These are phyloP conservation scores for Aureobasidium sp. DNA, from an alignment of 2,329 filamentous ascomycete species.

Conservation along the genomic window DNA sequence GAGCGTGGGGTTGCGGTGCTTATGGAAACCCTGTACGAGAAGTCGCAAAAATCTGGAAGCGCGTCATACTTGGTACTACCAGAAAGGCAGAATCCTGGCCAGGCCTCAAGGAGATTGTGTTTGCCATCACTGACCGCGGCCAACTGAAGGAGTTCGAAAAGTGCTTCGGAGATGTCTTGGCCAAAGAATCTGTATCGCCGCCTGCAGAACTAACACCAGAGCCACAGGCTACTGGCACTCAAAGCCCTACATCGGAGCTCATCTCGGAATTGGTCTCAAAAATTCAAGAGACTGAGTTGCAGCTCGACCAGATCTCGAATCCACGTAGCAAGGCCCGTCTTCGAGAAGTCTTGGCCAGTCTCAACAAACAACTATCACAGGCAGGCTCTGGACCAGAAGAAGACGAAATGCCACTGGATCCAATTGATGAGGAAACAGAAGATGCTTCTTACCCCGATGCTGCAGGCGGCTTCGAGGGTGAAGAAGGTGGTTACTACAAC, in stretches of 20 bases:
- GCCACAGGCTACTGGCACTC: background rate
- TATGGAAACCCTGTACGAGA: constrained; percentile 54
- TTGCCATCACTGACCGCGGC: constrained; percentile 46
- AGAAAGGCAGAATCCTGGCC: constrained; percentile 31
- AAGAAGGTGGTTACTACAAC: constrained; percentile 25
- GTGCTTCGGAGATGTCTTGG: constrained; percentile 34
- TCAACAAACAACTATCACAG: constrained; percentile 27
- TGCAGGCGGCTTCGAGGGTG: constrained; percentile 23
- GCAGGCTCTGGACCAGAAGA: constrained; percentile 22
- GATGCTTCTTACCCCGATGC: constrained; percentile 14
- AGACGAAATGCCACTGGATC: constrained; percentile 20
- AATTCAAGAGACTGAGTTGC: constrained; percentile 26
- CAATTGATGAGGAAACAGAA: constrained; percentile 16
- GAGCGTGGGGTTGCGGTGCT: constrained; percentile 57
- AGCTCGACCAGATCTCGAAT: constrained; percentile 26
- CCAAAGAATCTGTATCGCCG: constrained; percentile 17
- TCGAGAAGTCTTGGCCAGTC: constrained; percentile 23
- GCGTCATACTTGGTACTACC: constrained; percentile 29
- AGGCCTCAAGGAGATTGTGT: constrained; percentile 45
- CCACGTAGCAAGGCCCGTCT: constrained; percentile 23
- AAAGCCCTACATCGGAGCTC: constrained; percentile 10
- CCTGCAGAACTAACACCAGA: constrained; percentile 12
- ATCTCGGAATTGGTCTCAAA: constrained; percentile 21
- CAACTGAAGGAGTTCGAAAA: constrained; percentile 45
- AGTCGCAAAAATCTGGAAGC: constrained; percentile 48